Base-by-base conservation (phyloP, 441 rosid genomes). In the Croton laevigatus region DNA sequence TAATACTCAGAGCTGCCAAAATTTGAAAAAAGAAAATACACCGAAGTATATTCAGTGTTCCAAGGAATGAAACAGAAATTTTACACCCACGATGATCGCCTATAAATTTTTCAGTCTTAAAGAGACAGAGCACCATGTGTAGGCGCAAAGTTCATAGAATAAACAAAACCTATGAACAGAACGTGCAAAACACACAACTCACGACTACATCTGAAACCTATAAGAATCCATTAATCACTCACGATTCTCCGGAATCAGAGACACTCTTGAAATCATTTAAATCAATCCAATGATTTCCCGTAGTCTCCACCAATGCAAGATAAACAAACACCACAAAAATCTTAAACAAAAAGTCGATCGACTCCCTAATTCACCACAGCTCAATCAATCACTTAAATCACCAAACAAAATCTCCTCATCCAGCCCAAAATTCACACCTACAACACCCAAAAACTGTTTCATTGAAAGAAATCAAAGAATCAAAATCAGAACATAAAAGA, bases 381-480 rank as follows among this genome's bases (percentile, higher is more conserved):
- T 44, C 6, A 61, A 54, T 12, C 38, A 58, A 61, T 62, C 16
- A 4, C n/a, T 27, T 5, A 38, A 67, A 42, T 53, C 46, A 16
- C 38, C 38, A 17, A 51, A 37, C 8, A 49, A 19, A 54, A 10
- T 46, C 27, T 32, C 37, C 58, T 53, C 12, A 20, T 27, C 36
- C 45, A 36, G 20, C 69, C 59, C 55, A 69, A 17, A 49, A 53
- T 23, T 44, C 37, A 40, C 51, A 73, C 48, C 54, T 11, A 11
- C 37, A 55, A 54, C 3, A 23, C 34, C 37, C 55, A 19, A 11
- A 70, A 5, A 59, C 45, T 10, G 4, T 8, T 5, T 12, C 70
- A 32, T 6, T 57, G n/a, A 65, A 3, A 0, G 4, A 3, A 12
- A 65, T 3, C 0, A 4, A 3, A 9, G 53, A 19, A 58, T 3